These are phyloP conservation scores for Russula emetica DNA, from an alignment of 768 basidiomycete species.

Conservation along the genomic window DNA sequence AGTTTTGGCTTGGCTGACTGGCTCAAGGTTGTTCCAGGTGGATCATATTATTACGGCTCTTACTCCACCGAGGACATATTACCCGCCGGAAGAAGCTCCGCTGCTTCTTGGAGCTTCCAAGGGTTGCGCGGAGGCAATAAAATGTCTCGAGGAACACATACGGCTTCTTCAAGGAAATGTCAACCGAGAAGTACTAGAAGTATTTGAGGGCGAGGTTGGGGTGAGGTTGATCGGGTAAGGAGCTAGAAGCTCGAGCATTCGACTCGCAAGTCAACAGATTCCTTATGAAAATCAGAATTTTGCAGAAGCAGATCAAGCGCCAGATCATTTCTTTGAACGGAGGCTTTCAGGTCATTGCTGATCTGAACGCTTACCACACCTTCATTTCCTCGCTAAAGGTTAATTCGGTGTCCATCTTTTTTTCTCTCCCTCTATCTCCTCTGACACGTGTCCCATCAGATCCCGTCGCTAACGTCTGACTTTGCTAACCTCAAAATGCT, in stretches of 20 bases:
- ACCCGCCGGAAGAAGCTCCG: constrained; percentile 73
- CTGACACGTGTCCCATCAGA: constrained; percentile 37
- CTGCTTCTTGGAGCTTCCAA: constrained; percentile 82
- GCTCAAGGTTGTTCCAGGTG: constrained; percentile 47
- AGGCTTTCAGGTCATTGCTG: constrained; percentile 94
- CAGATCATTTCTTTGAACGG: constrained; percentile 94
- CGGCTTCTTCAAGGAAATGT: constrained; percentile 89
- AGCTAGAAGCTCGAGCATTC: neutral
- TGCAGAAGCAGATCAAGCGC: constrained; percentile 95
- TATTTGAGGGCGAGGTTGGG: constrained; percentile 97
- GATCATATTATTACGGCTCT: constrained; percentile 86
- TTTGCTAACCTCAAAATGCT: constrained; percentile 96
- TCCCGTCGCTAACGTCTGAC: constrained; percentile 77
- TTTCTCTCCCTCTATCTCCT: neutral
- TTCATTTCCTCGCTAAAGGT: constrained; percentile 88
- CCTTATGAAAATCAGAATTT: constrained; percentile 50
- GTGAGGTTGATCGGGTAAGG: constrained; percentile 50
- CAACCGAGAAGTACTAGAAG: constrained; percentile 92
- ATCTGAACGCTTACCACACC: constrained; percentile 87
- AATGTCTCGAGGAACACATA: constrained; percentile 86
- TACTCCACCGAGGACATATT: constrained; percentile 85
- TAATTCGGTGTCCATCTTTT: neutral
- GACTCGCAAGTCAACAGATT: constrained; percentile 9
- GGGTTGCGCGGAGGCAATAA: constrained; percentile 87
- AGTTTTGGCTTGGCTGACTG: constrained; percentile 1